Percentiles rank a stretch among this genome's conserved stretches.
These are phyloP conservation scores for Sutorius eximius DNA, from an alignment of 1,284 basidiomycete genomes.

Conservation along the genomic window DNA sequence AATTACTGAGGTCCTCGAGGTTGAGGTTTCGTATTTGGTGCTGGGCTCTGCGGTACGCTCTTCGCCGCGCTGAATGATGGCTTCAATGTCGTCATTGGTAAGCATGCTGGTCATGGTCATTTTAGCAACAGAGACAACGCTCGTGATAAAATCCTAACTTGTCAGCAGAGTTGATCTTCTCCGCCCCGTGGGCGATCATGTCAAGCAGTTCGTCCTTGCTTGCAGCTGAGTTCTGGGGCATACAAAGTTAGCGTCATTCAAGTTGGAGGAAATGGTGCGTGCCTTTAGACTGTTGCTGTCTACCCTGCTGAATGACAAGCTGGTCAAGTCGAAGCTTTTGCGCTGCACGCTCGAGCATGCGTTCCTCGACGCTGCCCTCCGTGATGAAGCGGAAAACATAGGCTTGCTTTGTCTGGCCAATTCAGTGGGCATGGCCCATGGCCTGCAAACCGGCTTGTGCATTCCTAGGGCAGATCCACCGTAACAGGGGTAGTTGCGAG, in stretches of 20 bases:
- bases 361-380: conserved; percentile 93
- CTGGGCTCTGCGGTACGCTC: conserved; percentile 88
- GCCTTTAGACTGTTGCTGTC: conserved; percentile 71
- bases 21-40: conserved; percentile 91
- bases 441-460: conserved; percentile 98
- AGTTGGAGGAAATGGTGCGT: conserved; percentile 12
- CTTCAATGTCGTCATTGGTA: conserved; percentile 93
- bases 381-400: conserved; percentile 99
- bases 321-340: conserved; percentile 96
- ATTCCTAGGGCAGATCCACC: too few relatives aligned
- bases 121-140: background rate
- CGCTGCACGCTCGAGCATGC: too few relatives aligned
- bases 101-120: conserved; percentile 52
- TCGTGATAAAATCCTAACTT: conserved; percentile 44
- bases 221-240: conserved; percentile 52
- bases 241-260: background rate
- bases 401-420: conserved; percentile 98
- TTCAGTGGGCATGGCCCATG: too few relatives aligned
- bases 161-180: conserved; percentile 82
- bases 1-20: conserved; percentile 91
- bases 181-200: conserved; percentile 98
- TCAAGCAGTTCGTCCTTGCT: conserved; percentile 97
- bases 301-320: conserved; percentile 96
- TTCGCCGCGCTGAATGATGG: conserved; percentile 90
- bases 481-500: too few relatives aligned